Evolutionary conservation across 2,329 filamentous ascomycete species (phyloP), one percentile per base, ranked within the genome.

Genomic region (Albifimbria verrucaria): DNA sequence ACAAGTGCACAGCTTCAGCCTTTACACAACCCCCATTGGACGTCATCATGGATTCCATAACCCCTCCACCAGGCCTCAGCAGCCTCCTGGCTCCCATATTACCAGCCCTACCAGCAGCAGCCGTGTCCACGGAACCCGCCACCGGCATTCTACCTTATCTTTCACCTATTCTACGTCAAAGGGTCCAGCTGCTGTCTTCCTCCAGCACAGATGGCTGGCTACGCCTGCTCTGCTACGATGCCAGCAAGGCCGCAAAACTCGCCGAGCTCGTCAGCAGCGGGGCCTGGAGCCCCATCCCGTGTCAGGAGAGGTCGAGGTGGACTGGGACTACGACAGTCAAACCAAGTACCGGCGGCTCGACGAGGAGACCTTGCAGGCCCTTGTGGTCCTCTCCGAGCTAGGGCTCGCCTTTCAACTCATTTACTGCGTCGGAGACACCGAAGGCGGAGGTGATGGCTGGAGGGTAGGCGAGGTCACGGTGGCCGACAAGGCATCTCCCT

Each of bases 221-320:
- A 17, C 78, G 83, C 1, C 76, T 92, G 26, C 77, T 93, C 22
- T 87, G 83, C 65, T 92, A 90, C 75, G 82, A 89, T 62, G 62
- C 76, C 7, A 69, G 78, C 57, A 78, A 79, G 57, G 75, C 77
- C 3, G 73, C 81, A 43, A 80, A 76, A 58, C 76, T 93, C 18
- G 76, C 79, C n/a, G 75, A 82, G 53, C 73, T 87, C 15, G 83
- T 85, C 26, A 78, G 80, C 59, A 78, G 80, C 52, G 82, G 88
- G 73, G 79, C 45, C 75, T 93, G 26, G 88, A 92, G 67, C 88
- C 88, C n/a, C 90, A 94, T 63, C 90, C 90, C 3, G 83, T 88
- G 4, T 91, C 88, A 2, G 89, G 89, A 51, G 89, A 92, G 68
- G 82, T 93, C 51, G 89, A 93, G 71, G 71, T 92, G 20, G 85